A percentile compares a stretch with the other conserved stretches of the same genome.
Conservation (phyloP, 306 rosid species). For the Trichosanthes cucumerina region DNA sequence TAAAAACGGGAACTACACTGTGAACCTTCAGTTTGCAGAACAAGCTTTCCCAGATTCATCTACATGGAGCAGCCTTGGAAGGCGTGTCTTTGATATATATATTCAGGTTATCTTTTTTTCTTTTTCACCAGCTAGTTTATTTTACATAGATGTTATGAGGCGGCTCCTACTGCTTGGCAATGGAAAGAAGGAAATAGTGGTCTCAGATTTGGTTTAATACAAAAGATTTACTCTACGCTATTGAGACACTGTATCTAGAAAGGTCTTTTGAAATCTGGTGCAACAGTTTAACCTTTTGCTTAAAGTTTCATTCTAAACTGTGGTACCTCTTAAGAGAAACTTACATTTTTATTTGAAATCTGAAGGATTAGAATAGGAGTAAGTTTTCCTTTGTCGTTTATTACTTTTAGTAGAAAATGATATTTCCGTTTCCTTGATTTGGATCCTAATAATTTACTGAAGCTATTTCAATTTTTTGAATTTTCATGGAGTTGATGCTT, state of each 20-base stretch:
- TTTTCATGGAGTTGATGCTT: too few species aligned
- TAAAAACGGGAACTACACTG: constrained; percentile 44
- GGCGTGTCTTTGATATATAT: constrained; percentile 55
- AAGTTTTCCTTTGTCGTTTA: too few species aligned
- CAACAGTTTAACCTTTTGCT: too few species aligned
- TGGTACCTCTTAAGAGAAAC: too few species aligned
- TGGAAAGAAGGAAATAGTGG: neutral
- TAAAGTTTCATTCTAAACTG: too few species aligned
- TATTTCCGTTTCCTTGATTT: too few species aligned
- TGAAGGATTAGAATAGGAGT: too few species aligned
- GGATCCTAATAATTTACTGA: too few species aligned
- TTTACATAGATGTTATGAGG: neutral
- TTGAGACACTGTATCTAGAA: neutral
- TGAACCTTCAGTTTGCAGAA: constrained; percentile 55
- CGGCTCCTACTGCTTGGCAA: neutral
- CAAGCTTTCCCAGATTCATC: constrained; percentile 18
- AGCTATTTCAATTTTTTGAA: too few species aligned
- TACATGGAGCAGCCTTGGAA: constrained; percentile 56
- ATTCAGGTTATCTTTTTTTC: constrained; percentile 36
- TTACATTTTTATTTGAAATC: too few species aligned
- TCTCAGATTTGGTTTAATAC: neutral
- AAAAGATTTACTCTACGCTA: neutral
- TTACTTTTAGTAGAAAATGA: too few species aligned
- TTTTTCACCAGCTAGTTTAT: neutral
- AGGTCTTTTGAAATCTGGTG: neutral